phyloP scores from a whole-genome alignment of 208 protist species.

The Spironucleus salmonicida region DNA sequence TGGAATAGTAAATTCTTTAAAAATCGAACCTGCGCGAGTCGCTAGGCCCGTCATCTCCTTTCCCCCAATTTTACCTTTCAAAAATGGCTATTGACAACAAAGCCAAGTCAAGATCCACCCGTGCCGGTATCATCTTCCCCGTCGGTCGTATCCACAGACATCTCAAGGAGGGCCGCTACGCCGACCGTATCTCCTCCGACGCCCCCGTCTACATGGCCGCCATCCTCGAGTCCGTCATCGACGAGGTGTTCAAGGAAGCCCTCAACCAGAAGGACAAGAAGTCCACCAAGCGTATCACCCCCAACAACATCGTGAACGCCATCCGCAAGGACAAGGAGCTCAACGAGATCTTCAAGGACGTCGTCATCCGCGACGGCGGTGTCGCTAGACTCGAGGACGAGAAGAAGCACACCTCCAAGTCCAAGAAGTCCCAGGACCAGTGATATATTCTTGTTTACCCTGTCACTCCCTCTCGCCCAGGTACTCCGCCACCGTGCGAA shows the following conservation, averaged over 20 bases:
- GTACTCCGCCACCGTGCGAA: no score
- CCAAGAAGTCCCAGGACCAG: constrained; percentile 18
- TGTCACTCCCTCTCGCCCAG: no score
- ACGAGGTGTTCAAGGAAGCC: constrained; percentile 88
- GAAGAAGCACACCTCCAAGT: background rate
- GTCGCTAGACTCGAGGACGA: constrained; percentile 17
- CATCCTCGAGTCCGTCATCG: constrained; percentile 91
- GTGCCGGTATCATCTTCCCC: constrained; percentile 55
- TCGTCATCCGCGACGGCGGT: constrained; percentile 51
- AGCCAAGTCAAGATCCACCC: constrained; percentile 25
- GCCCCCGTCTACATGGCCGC: constrained; percentile 91
- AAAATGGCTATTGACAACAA: no score
- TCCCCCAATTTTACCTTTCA: no score
- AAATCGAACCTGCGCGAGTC: no score
- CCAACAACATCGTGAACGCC: constrained; percentile 85
- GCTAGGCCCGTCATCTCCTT: no score
- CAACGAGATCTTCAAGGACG: constrained; percentile 79
- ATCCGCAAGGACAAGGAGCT: constrained; percentile 95
- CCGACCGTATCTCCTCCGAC: constrained; percentile 76
- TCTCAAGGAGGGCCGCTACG: constrained; percentile 75
- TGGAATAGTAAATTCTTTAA: no score
- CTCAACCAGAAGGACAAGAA: constrained; percentile 81
- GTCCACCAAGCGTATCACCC: constrained; percentile 87
- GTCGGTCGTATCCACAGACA: constrained; percentile 91
- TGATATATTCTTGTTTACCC: no score